Evolutionary conservation across 129 eudicot genomes (phyloP), one percentile per base, ranked within the genome.

Genomic region (Gnaphalium uliginosum): DNA sequence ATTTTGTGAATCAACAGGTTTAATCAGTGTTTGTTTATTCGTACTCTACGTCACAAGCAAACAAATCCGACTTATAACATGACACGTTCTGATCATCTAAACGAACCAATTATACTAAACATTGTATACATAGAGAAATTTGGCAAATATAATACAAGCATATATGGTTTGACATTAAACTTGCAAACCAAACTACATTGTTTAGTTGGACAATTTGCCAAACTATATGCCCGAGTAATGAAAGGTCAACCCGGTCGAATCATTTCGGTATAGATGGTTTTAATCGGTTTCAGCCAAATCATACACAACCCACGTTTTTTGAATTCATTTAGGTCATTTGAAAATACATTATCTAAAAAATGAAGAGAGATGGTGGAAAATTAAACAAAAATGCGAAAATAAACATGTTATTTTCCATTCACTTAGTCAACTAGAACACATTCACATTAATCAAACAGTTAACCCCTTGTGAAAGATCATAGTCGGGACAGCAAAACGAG

Each of bases 401-500:
- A 54, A 72, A 72, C 48, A 21, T 26, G 78, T 65, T 72, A 79
- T 64, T 79, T 21, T 64, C 46, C 35, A 56, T 56, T 53, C 24
- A 72, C 59, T 22, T 48, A 11, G 9, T 56, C 46, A n/a, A 68
- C 46, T 56, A 33, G 22, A 56, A 63, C 72, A 39, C 68, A 60
- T 70, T 60, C 53, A 21, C 76, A 79, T 73, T 23, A 22, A 53
- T 79, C 68, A 79, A 79, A 79, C 74, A 73, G 21, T 35, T 4
- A 79, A 73, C 27, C 39, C 54, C 61, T 79, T 66, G 53, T 72
- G 58, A 32, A 65, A 73, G 22, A 54, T 62, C 2, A 4, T 64
- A 62, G 78, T 51, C 1, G 95, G 82, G 76, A 83, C 92, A 23
- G 97, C 97, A 25, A 91, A 91, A 17, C 92, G 89, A 81, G 97